These are phyloP conservation scores for Aspergillus sp. DNA, from an alignment of 2,329 filamentous ascomycete species.

Conservation along the genomic window DNA sequence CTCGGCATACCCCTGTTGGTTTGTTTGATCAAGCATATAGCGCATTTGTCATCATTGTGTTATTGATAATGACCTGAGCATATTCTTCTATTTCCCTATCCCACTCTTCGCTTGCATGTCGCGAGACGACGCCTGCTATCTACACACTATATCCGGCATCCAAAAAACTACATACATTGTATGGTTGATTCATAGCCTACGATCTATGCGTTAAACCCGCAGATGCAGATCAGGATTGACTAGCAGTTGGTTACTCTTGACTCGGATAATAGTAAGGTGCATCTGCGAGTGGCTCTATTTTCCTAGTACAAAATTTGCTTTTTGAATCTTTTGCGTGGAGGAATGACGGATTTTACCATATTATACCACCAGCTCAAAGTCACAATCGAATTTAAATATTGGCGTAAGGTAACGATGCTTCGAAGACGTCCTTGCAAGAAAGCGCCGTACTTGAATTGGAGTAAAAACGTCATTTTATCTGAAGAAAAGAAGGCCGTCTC, in stretches of 20 bases:
- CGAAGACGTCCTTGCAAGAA: not conserved
- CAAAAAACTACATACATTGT: no score
- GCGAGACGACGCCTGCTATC: constrained; percentile 21
- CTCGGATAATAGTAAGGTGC: constrained; percentile 5
- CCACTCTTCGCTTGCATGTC: constrained; percentile 22
- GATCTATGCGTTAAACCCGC: constrained; percentile 8
- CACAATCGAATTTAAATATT: not conserved
- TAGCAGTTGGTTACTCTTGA: constrained; percentile 9
- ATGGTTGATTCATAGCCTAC: constrained; percentile 4
- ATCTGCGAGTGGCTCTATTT: not conserved
- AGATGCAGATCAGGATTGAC: constrained; percentile 22
- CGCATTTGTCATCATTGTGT: constrained; percentile 24
- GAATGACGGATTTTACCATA: not conserved
- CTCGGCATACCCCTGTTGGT: constrained; percentile 26
- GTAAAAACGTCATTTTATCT: not conserved
- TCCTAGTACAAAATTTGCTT: not conserved
- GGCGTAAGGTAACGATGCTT: not conserved
- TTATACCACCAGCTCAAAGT: not conserved
- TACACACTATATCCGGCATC: not conserved
- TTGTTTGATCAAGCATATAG: constrained; percentile 38
- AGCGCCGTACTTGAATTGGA: not conserved
- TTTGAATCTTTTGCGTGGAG: not conserved
- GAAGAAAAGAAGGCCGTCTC: not conserved
- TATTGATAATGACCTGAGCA: constrained; percentile 25
- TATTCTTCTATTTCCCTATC: constrained; percentile 19